Evolutionary conservation across 257 asterid genomes (phyloP).

Genomic region (Schizonepeta tenuifolia): DNA sequence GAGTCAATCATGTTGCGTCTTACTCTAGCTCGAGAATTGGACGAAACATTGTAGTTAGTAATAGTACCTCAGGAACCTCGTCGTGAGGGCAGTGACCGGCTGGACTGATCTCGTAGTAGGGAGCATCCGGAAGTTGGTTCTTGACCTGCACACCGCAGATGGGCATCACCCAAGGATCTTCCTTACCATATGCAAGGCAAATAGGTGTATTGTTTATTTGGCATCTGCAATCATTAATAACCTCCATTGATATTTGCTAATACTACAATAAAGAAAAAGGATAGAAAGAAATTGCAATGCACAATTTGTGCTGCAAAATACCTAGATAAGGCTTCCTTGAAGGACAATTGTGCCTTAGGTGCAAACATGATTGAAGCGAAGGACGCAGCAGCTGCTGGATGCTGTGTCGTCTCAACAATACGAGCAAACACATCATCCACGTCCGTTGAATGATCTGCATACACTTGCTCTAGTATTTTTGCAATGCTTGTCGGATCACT

Average conservation of each 20-base stretch:
- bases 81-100: constrained; percentile 99
- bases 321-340: constrained; percentile 75
- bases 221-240: constrained; percentile 53
- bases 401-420: constrained; percentile 74
- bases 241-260: not conserved
- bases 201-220: constrained; percentile 59
- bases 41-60: not conserved
- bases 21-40: not conserved
- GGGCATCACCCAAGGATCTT: constrained; percentile 97
- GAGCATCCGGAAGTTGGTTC: constrained; percentile 68
- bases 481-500: constrained; percentile 88
- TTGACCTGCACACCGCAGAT: constrained; percentile 77
- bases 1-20: not conserved
- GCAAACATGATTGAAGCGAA: constrained; percentile 92
- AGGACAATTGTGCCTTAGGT: constrained; percentile 70
- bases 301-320: no score
- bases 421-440: constrained; percentile 79
- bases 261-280: not conserved
- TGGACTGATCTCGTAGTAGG: constrained; percentile 89
- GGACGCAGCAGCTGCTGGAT: constrained; percentile 97
- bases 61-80: constrained; percentile 92
- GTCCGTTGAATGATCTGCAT: constrained; percentile 75
- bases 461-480: constrained; percentile 80
- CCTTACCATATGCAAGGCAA: constrained; percentile 87
- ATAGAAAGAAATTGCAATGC: not conserved